phyloP scores from a whole-genome alignment of 805 yeast genomes.

The Myxozyma sirexii region DNA sequence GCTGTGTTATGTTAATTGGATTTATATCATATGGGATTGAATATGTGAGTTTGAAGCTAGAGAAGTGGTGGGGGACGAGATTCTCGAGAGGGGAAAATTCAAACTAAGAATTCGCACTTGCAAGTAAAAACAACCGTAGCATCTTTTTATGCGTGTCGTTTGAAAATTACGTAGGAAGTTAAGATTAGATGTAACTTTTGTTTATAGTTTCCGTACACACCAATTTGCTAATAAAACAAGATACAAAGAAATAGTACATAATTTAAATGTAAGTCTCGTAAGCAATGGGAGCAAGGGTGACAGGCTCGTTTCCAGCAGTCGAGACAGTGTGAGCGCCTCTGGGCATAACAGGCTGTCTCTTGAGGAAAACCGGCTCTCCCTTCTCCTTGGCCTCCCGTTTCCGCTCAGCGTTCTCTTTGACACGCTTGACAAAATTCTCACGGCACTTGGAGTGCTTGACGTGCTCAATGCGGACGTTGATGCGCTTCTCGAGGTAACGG shows the following conservation, averaged over 20 bases:
- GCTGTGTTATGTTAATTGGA: no score
- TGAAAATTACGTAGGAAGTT: no score
- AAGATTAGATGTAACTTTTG: slow-evolving; percentile 8
- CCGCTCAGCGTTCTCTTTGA: slow-evolving; percentile 92
- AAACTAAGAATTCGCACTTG: no score
- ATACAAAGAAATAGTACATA: slow-evolving; percentile 17
- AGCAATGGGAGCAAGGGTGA: slow-evolving; percentile 98
- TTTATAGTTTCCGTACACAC: slow-evolving; percentile 8
- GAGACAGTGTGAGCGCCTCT: slow-evolving; percentile 87
- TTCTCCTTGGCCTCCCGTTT: slow-evolving; percentile 91
- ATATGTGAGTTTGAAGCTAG: no score
- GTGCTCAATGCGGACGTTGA: slow-evolving; percentile 98
- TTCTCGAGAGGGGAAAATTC: no score
- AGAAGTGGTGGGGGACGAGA: no score
- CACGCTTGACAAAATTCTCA: slow-evolving; percentile 98
- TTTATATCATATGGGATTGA: no score
- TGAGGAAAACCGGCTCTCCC: slow-evolving; percentile 87
- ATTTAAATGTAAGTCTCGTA: slow-evolving; percentile 97
- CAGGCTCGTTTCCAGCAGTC: slow-evolving; percentile 83
- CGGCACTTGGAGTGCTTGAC: slow-evolving; percentile 99
- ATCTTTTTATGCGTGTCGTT: no score
- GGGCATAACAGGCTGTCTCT: slow-evolving; percentile 99
- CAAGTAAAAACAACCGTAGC: no score
- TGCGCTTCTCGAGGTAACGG: slow-evolving; percentile 99
- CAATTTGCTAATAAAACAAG: slow-evolving; percentile 6